Evolutionary conservation across 192 early-diverging fungal species (phyloP).

Genomic region (Oehlia diaphana): DNA sequence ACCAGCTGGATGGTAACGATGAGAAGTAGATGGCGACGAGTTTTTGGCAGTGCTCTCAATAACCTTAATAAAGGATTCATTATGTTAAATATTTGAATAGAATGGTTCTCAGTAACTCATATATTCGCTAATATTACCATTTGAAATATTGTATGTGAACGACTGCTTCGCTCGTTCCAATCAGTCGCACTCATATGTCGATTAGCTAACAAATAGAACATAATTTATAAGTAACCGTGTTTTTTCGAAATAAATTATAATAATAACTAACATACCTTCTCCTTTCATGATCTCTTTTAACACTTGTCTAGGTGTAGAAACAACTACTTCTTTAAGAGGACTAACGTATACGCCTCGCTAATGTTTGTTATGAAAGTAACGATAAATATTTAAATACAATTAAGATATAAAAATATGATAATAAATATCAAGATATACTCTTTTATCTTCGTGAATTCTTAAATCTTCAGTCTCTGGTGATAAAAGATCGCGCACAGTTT

Average conservation of each 20-base stretch:
- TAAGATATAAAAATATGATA: not conserved
- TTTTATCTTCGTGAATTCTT: constrained; percentile 78
- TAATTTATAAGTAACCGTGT: not conserved
- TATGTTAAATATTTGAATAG: not conserved
- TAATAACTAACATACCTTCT: constrained; percentile 51
- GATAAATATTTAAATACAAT: not conserved
- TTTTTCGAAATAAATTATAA: not conserved
- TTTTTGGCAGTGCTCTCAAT: constrained; percentile 64
- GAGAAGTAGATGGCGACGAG: constrained; percentile 33
- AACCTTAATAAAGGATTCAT: constrained; percentile 38
- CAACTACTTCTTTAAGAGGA: constrained; percentile 72
- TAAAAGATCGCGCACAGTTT: constrained; percentile 87
- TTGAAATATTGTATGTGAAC: constrained; percentile 96
- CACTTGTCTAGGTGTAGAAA: constrained; percentile 69
- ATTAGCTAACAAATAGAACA: constrained; percentile 46
- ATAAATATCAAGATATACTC: constrained; percentile 30
- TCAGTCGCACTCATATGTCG: constrained; percentile 89
- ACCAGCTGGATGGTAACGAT: constrained; percentile 30
- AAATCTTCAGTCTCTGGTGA: constrained; percentile 80
- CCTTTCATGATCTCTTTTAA: constrained; percentile 75
- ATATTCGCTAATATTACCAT: constrained; percentile 55
- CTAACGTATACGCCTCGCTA: constrained; percentile 74
- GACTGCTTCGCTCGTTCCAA: constrained; percentile 87
- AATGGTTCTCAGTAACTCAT: not conserved
- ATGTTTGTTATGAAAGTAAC: not conserved